These are phyloP conservation scores for Micromonas pusilla DNA, from an alignment of 139 green algal species.

Conservation along the genomic window DNA sequence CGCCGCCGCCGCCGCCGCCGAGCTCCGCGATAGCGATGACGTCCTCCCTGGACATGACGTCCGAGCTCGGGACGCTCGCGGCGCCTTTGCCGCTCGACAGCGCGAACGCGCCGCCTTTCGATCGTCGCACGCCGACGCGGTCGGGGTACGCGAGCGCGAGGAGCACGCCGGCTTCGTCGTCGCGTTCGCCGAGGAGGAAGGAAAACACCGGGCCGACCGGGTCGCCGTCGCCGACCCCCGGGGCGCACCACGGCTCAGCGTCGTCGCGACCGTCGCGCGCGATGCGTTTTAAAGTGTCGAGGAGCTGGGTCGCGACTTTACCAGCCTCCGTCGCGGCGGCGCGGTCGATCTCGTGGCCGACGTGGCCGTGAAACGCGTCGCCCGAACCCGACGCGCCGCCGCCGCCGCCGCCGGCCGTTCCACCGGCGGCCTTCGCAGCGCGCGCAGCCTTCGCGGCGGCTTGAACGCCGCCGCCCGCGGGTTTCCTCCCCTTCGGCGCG, in stretches of 20 bases:
- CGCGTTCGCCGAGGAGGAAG: background rate
- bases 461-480: background rate
- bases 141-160: slow-evolving; percentile 57
- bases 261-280: background rate
- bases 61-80: background rate
- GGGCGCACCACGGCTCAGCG: background rate
- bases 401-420: background rate
- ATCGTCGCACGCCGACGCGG: slow-evolving; percentile 39
- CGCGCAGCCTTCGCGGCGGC: background rate
- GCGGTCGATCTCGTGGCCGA: background rate
- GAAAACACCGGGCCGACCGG: background rate
- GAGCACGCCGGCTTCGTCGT: slow-evolving; percentile 36
- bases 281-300: background rate
- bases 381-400: background rate
- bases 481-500: background rate
- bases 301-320: background rate
- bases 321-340: background rate
- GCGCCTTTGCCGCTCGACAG: slow-evolving; percentile 2
- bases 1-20: slow-evolving; percentile 23
- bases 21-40: slow-evolving; percentile 42
- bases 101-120: background rate
- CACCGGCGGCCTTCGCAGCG: background rate
- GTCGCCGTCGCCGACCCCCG: slow-evolving; percentile 10
- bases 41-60: slow-evolving; percentile 12
- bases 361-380: background rate